Evolutionary conservation across 1,284 basidiomycete genomes (phyloP), one percentile per base, ranked within the genome.

Genomic region (Schizophyllum commune): DNA sequence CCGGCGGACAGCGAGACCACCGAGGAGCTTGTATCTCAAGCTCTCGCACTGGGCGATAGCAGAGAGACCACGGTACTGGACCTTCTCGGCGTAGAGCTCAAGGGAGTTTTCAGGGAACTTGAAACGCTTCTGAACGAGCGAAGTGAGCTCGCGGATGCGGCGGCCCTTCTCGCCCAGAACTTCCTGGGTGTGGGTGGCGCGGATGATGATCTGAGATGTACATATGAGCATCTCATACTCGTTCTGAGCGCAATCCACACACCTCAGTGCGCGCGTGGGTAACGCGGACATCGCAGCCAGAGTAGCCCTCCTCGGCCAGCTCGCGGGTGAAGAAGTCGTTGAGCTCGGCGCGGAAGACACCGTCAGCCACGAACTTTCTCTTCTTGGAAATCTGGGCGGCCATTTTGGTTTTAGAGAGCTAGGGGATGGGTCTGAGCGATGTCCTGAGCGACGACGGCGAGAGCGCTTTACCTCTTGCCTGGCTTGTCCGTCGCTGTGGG

Each of bases 101-200:
- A 99, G 90, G 58, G 95, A 93, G 82, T 96, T 96, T 78, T 99
- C 97, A 68, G 96, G 91, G 89, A 98, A 99, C 79, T 94, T 96
- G 91, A 99, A 99, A 71, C 97, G 91, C 81, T 99, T 99, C 83
- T 96, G 94, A 68, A 99, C 94, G 77, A 99, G 91, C 60, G 95
- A 84, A 68, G 97, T 99, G 71, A 99, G 88, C 83, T 99, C 97
- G 73, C 97, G 92, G 74, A 99, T 99, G 75, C 97, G 92, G 74
- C 97, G 95, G 70, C 96, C 97, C 83, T 99, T 98, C 84, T 99
- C 96, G 73, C 97, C 97, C 69, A 99, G 88, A 70, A 99, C 97
- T 77, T 99, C 97, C 80, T 99, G 97, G 69, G 97, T 99, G 84
- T 98, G 96, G 72, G 96, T 98, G 65, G 97, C 97, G 73, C 97